Conservation (phyloP, 2,329 filamentous ascomycete species). For the Colletotrichum liriopes region DNA sequence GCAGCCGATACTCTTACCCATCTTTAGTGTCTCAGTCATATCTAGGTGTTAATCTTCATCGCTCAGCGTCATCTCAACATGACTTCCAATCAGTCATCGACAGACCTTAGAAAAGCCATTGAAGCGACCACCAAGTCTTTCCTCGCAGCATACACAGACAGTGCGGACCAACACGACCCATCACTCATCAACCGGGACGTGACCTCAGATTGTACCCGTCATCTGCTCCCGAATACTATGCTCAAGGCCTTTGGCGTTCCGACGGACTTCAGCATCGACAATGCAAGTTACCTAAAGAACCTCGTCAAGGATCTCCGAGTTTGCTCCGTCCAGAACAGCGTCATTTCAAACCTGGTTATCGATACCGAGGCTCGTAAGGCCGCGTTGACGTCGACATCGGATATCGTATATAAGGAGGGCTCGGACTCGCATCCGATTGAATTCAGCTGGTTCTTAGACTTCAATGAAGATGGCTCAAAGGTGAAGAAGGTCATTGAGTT, state of each 20-base stretch:
- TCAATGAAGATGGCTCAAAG: constrained; percentile 32
- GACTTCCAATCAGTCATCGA: constrained; percentile 3
- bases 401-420: not conserved
- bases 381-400: constrained; percentile 16
- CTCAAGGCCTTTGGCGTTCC: constrained; percentile 17
- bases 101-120: constrained; percentile 12
- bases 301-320: constrained; percentile 16
- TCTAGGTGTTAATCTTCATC: not conserved
- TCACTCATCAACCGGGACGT: constrained; percentile 37
- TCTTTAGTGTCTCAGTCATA: not conserved
- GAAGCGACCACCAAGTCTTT: constrained; percentile 15
- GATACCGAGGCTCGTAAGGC: constrained; percentile 32
- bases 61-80: not conserved
- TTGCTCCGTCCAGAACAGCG: not conserved
- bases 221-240: constrained; percentile 18
- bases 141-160: constrained; percentile 20
- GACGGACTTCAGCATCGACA: constrained; percentile 10
- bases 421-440: not conserved
- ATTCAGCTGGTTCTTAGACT: constrained; percentile 21
- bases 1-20: not conserved
- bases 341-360: constrained; percentile 31
- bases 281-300: not conserved
- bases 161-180: constrained; percentile 4
- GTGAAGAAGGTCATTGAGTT: constrained; percentile 39
- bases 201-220: constrained; percentile 26